These are phyloP conservation scores for Anisodus acutangulus DNA, from an alignment of 257 asterid species.

Conservation along the genomic window DNA sequence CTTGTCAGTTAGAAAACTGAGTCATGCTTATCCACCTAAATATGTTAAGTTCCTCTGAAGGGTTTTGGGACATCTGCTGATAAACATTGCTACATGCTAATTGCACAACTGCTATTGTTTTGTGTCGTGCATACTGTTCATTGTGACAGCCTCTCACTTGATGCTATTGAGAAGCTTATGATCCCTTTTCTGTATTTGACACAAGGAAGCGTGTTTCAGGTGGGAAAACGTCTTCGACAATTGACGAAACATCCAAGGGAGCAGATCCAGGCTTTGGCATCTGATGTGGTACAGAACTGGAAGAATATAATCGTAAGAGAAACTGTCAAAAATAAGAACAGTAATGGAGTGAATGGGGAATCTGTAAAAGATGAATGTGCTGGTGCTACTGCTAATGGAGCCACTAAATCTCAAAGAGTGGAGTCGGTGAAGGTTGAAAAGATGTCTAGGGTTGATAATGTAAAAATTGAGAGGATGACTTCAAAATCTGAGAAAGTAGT, in stretches of 20 bases:
- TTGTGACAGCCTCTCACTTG: not conserved
- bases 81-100: not conserved
- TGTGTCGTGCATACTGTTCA: not conserved
- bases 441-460: constrained; percentile 9
- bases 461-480: constrained; percentile 47
- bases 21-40: not conserved
- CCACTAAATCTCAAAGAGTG: constrained; percentile 45
- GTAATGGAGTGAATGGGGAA: no score
- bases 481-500: constrained; percentile 37
- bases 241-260: no score
- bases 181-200: not conserved
- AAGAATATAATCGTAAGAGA: no score
- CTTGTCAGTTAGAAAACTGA: not conserved
- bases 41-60: not conserved
- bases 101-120: not conserved
- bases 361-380: no score
- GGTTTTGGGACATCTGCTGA: not conserved
- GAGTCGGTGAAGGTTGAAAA: constrained; percentile 44
- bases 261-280: no score
- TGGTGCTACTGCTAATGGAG: constrained; percentile 30
- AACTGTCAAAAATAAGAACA: no score
- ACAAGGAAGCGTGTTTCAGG: not conserved
- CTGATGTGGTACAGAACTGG: no score
- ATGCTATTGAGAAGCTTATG: not conserved
- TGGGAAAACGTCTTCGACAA: no score